Conservation (phyloP, 2,329 filamentous ascomycete species). For the Calonectria pteridis region DNA sequence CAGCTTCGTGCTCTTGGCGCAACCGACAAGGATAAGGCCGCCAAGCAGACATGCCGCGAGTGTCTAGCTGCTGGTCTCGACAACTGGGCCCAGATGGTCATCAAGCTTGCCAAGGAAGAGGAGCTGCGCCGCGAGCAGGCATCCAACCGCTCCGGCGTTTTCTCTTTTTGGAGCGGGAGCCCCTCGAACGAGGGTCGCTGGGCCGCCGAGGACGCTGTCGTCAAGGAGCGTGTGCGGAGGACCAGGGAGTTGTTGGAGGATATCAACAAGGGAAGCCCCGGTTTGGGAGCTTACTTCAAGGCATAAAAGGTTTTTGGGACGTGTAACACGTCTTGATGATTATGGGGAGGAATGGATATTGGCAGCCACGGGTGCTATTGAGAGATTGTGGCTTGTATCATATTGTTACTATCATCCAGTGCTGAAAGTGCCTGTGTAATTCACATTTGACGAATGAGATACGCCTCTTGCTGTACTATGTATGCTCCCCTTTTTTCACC, state of each 20-base stretch:
- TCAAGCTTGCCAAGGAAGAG: constrained; percentile 69
- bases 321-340: not conserved
- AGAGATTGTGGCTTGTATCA: constrained; percentile 36
- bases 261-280: constrained; percentile 51
- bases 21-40: constrained; percentile 41
- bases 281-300: constrained; percentile 54
- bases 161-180: constrained; percentile 53
- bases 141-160: constrained; percentile 44
- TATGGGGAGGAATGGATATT: constrained; percentile 15
- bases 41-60: constrained; percentile 74
- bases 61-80: constrained; percentile 82
- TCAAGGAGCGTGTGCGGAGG: constrained; percentile 63
- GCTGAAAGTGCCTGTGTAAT: constrained; percentile 30
- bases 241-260: constrained; percentile 67
- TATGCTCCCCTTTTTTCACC: constrained; percentile 1
- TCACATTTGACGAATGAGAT: constrained; percentile 35
- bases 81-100: constrained; percentile 89
- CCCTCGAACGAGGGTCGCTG: constrained; percentile 60
- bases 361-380: constrained; percentile 13
- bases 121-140: constrained; percentile 53
- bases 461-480: not conserved
- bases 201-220: constrained; percentile 67
- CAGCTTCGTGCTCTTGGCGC: constrained; percentile 64
- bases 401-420: constrained; percentile 23
- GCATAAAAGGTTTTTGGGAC: constrained; percentile 45